phyloP scores from a whole-genome alignment of 2,329 filamentous ascomycete species.

The Trichoderma aggressivum region DNA sequence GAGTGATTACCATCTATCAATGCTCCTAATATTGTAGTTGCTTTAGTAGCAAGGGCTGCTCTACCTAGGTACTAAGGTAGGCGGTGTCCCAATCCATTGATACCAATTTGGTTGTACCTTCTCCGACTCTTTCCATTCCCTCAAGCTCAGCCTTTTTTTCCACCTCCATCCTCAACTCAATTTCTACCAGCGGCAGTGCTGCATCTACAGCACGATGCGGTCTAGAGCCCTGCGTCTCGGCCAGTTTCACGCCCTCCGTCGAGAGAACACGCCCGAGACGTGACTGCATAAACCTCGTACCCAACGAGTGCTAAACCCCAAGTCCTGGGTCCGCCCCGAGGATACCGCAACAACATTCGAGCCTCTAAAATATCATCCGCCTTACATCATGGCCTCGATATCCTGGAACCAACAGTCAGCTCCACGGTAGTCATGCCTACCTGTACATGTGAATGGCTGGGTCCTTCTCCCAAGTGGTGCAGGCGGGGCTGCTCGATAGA shows the following conservation, averaged over 20 bases:
- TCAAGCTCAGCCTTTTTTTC: background rate
- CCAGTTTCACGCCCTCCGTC: background rate
- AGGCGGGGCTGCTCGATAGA: background rate
- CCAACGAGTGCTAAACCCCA: background rate
- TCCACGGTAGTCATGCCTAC: background rate
- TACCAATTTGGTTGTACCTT: background rate
- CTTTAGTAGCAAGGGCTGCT: background rate
- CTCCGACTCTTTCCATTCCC: background rate
- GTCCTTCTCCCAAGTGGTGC: background rate
- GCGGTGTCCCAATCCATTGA: background rate
- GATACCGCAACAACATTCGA: background rate
- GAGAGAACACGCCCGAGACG: background rate
- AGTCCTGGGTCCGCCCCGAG: background rate
- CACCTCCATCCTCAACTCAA: background rate
- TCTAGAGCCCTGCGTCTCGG: background rate
- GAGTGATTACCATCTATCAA: too few relatives aligned
- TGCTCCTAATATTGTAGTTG: too few relatives aligned
- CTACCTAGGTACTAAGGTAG: too few relatives aligned
- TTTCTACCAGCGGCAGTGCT: background rate
- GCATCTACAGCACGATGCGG: background rate
- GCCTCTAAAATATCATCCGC: background rate
- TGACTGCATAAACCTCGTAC: background rate
- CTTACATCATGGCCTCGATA: constrained; percentile 2
- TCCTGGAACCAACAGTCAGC: constrained; percentile 12
- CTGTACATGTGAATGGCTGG: background rate